Evolutionary conservation across 73 alveolate species (phyloP).

Genomic region (Paramecium tetraurelia): DNA sequence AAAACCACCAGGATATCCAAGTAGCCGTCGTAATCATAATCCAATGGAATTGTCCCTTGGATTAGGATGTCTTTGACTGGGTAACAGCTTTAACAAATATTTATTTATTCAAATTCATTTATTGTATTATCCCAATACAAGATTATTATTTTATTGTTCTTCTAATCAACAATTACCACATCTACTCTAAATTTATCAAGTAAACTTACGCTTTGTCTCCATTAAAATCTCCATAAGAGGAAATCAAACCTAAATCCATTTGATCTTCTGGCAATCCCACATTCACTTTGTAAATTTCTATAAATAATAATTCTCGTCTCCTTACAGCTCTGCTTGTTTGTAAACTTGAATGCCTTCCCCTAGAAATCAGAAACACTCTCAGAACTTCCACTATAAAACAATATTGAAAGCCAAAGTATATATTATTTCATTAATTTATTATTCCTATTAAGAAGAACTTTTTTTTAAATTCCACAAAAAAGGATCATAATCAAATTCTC

Average conservation of each 20-base stretch:
- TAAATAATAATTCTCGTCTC: neutral
- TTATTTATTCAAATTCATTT: neutral
- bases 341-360: conserved; percentile 35
- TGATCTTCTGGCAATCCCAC: conserved; percentile 28
- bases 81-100: conserved; percentile 3
- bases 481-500: neutral
- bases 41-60: neutral
- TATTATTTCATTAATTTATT: neutral
- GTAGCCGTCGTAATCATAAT: conserved; percentile 40
- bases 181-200: conserved; percentile 2
- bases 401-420: neutral
- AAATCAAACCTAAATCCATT: neutral
- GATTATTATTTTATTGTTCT: neutral
- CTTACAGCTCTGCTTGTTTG: neutral
- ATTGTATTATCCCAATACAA: conserved; percentile 15
- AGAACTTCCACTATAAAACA: neutral
- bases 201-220: conserved; percentile 47
- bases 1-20: neutral
- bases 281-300: conserved; percentile 3
- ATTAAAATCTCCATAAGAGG: conserved; percentile 38
- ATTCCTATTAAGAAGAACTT: neutral
- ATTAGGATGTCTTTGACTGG: neutral
- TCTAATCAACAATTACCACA: neutral
- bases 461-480: neutral
- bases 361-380: conserved; percentile 20